These are phyloP conservation scores for Anisodus acutangulus DNA, from an alignment of 257 asterid genomes.

Conservation along the genomic window DNA sequence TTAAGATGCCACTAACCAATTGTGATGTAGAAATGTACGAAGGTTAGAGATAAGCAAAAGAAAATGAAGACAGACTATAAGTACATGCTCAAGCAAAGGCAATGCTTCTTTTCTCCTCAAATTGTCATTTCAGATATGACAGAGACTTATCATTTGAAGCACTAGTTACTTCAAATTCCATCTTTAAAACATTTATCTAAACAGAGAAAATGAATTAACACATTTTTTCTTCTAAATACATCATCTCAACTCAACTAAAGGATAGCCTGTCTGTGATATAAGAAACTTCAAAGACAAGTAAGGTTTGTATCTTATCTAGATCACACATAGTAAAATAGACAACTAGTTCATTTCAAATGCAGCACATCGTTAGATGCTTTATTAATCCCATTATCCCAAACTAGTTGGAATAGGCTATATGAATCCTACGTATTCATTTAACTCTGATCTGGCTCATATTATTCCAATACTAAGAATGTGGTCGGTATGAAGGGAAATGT, in stretches of 20 bases:
- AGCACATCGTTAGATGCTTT: not conserved
- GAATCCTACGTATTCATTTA: not conserved
- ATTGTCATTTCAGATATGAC: not conserved
- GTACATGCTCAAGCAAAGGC: not conserved
- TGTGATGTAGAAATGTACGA: not conserved
- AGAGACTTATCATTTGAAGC: not conserved
- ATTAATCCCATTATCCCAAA: not conserved
- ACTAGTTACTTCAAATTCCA: constrained; percentile 11
- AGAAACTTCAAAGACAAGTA: not conserved
- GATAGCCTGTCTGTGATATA: not conserved
- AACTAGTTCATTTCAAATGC: not conserved
- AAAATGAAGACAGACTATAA: not conserved
- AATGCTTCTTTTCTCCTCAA: not conserved
- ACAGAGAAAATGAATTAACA: not conserved
- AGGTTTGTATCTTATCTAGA: not conserved
- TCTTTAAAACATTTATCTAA: not conserved
- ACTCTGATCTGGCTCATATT: not conserved
- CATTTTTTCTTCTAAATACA: not conserved
- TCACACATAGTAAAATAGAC: not conserved
- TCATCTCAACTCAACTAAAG: not conserved
- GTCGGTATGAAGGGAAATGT: not conserved
- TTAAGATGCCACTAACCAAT: constrained; percentile 17
- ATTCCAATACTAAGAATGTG: not conserved
- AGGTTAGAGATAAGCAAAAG: not conserved
- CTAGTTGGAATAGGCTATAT: not conserved